Base-by-base conservation (phyloP, 768 basidiomycete species). In the Lyophyllum shimeji region DNA sequence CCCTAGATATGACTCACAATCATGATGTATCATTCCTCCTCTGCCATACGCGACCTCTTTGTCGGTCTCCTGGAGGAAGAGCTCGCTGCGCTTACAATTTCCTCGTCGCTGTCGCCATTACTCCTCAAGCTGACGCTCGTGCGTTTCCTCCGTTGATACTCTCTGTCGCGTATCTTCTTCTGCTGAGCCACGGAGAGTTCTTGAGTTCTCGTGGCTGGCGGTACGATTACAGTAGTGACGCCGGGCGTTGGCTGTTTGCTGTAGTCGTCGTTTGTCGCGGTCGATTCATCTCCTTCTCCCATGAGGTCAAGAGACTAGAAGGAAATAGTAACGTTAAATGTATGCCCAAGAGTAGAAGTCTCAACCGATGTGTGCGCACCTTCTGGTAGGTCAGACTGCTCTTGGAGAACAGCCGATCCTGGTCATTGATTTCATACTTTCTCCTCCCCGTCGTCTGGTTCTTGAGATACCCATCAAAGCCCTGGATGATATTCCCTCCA, bases 391-490 rank as follows among this genome's bases (percentile, higher is more conserved):
- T 91, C 27, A 82, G 65, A 61, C 90, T 93, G 71, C 90, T 93
- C 56, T 79, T 87, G 1, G 91, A 91, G 71, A 94, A 94, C 58
- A 93, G 74, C 46, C 92, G 80, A 65, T 94, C 92, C 12, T 80
- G 74, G 54, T 93, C 92, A 58, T 80, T 82, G 55, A 91, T 81
- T 60, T 93, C 90, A 60, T 86, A 83, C 65, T 85, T 86, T 66
- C 87, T 80, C 63, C 90, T 76, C 7, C 80, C 83, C 8, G 80
- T 76, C 0, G 80, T 81, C 56, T 86, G 87, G 62, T 86, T 86
- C 71, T 93, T 94, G 55, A 93, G 81, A 66, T 93, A 94, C 40
- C 86, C 85, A 52, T 93, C 92, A 60, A 93, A 93, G 3, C 92
- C 92, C 63, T 87, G 87, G 34, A 94, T 87, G 51, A 94, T 93